Base-by-base conservation (phyloP, 768 basidiomycete genomes). In the Tricholoma terreum region DNA sequence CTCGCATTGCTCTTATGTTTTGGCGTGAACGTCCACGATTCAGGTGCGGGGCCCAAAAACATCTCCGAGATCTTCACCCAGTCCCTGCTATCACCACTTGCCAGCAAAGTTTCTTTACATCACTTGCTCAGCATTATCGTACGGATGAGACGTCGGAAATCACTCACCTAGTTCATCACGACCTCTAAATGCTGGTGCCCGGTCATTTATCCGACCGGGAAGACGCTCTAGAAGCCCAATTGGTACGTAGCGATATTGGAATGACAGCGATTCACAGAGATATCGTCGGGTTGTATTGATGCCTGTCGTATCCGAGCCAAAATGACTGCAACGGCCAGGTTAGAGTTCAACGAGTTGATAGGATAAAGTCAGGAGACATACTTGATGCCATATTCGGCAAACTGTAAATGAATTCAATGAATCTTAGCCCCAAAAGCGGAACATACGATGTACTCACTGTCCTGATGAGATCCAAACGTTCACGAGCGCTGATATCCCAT, bases 51-150 rank as follows among this genome's bases (percentile, higher is more conserved):
- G 1, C 95, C 96, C 22, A 98, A 75, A 75, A 97, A 97, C 90
- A 96, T 94, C 73, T 95, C 92, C 1, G 90, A 90, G 46, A 99
- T 86, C 74, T 86, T 91, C 40, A 95, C 89, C 94, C 94, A 96
- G 67, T 95, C 92, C 36, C 79, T 75, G 67, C 89, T 87, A 65
- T 91, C 82, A 2, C 80, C 77, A 64, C 91, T 93, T 4, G 92
- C 85, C 5, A 96, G 77, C 6, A 96, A 75, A 0, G 91, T 92
- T 79, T 95, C 92, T 94, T 61, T 21, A 57, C 27, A 43, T 19
- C 21, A 42, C 27, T 19, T 6, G 9, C 17, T 52, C 14, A 65
- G 30, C 24, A 53, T 45, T 19, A 51, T 42, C 51, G 19, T 38
- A 27, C 6, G 7, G 50, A 17, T 38, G 10, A 27, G 7, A 34